These are phyloP conservation scores for Dryas drummondii DNA, from an alignment of 306 rosid genomes.

Conservation along the genomic window DNA sequence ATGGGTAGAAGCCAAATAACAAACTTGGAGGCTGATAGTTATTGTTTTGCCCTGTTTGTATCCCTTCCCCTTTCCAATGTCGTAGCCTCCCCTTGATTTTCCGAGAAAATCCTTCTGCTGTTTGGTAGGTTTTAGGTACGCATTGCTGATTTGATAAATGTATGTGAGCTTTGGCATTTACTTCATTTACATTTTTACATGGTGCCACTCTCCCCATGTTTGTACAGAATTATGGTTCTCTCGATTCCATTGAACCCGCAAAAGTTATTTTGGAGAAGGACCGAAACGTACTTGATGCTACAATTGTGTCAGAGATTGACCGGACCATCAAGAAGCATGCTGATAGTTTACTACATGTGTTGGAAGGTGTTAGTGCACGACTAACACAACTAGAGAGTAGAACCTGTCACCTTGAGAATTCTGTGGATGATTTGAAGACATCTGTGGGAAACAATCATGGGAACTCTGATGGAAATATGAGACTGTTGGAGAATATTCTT, in stretches of 20 bases:
- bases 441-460: conserved; percentile 77
- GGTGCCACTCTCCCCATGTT: conserved; percentile 17
- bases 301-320: conserved; percentile 73
- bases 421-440: conserved; percentile 74
- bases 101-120: neutral
- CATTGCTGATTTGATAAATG: neutral
- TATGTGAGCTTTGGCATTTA: neutral
- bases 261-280: conserved; percentile 57
- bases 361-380: conserved; percentile 83
- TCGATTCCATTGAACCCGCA: conserved; percentile 68
- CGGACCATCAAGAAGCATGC: conserved; percentile 64
- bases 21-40: neutral
- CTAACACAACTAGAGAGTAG: conserved; percentile 77
- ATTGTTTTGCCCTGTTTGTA: neutral
- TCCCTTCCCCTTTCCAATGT: neutral
- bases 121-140: neutral
- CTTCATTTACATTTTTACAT: conserved; percentile 13
- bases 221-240: conserved; percentile 62
- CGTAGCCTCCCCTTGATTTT: neutral
- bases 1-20: too few relatives aligned
- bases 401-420: conserved; percentile 66
- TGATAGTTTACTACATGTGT: conserved; percentile 63
- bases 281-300: conserved; percentile 39
- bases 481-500: conserved; percentile 79
- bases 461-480: conserved; percentile 73